A percentile compares a stretch with the other conserved stretches of the same genome.
phyloP scores from a whole-genome alignment of 345 rosid species.

The Geranium brycei region DNA sequence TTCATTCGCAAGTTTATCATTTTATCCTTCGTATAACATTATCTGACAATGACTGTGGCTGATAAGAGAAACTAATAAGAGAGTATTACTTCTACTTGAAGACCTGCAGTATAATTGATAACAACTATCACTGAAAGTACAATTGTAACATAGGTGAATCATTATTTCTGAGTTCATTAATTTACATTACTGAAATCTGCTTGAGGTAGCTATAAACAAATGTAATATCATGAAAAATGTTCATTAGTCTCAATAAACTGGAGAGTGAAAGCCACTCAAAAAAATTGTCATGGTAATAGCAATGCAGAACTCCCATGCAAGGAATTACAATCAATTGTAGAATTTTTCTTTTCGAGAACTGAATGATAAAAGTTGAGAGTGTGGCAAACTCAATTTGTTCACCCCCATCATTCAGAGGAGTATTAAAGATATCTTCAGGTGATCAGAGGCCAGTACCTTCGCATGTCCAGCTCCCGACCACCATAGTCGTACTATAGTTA shows the following conservation, averaged over 20 bases:
- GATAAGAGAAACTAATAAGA: background rate
- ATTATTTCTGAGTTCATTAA: background rate
- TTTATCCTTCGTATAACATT: no score
- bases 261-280: background rate
- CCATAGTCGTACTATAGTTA: background rate
- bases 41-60: background rate
- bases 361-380: background rate
- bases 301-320: background rate
- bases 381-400: background rate
- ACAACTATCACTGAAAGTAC: no score
- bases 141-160: background rate
- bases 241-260: background rate
- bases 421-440: background rate
- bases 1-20: background rate
- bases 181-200: background rate
- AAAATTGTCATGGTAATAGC: background rate
- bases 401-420: background rate
- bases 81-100: background rate
- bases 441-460: background rate
- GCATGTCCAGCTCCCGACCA: background rate
- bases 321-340: no score
- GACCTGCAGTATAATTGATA: background rate
- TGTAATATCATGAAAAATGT: background rate
- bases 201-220: background rate
- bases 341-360: background rate